Conservation (phyloP, 331 rosid species). For the Prunus yedoensis region DNA sequence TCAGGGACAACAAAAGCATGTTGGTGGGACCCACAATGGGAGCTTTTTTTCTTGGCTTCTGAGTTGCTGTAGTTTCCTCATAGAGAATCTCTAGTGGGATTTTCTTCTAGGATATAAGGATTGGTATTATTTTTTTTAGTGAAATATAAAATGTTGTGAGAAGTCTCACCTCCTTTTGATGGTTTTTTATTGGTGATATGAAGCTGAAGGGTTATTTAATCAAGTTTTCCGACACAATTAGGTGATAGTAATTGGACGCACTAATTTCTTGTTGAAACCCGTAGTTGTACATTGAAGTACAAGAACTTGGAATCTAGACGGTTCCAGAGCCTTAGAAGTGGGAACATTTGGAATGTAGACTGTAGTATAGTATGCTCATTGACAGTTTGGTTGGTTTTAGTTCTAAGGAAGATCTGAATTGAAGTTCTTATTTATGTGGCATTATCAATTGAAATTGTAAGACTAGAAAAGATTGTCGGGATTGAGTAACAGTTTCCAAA, state of each 20-base stretch:
- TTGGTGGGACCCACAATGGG: not conserved
- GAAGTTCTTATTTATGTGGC: not conserved
- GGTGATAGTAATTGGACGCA: not conserved
- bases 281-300: not conserved
- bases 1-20: not conserved
- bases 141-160: not conserved
- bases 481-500: not conserved
- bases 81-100: not conserved
- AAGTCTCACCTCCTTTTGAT: not conserved
- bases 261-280: not conserved
- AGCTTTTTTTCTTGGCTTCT: not conserved
- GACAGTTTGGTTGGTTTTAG: conserved; percentile 5
- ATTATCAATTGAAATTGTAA: not conserved
- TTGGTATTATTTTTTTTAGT: not conserved
- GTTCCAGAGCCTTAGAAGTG: not conserved
- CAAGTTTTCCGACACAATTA: not conserved
- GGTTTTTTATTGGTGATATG: not conserved
- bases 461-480: not conserved
- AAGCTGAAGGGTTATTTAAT: not conserved
- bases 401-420: not conserved
- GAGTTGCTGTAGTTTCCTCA: not conserved
- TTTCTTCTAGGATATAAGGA: not conserved
- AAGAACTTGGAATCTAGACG: not conserved
- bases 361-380: not conserved
- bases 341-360: not conserved